A percentile compares a stretch with the other conserved stretches of the same genome.
These are phyloP conservation scores for Cladosporium velox DNA, from an alignment of 2,329 filamentous ascomycete species.

Conservation along the genomic window DNA sequence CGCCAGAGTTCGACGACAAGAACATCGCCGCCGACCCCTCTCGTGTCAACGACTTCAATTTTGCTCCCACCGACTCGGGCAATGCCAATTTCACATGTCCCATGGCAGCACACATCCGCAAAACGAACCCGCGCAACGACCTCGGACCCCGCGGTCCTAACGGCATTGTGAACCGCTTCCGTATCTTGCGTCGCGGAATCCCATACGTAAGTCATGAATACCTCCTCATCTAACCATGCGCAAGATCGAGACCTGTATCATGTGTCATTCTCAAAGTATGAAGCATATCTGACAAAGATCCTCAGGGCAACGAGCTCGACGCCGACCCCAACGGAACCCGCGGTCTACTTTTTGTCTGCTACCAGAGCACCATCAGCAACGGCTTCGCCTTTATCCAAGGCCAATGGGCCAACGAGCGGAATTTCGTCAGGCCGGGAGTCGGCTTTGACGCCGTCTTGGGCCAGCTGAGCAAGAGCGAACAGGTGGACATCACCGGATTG, in stretches of 20 bases:
- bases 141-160: slow-evolving; percentile 21
- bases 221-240: background rate
- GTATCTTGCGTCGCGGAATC: slow-evolving; percentile 51
- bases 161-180: slow-evolving; percentile 30
- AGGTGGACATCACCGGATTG: slow-evolving; percentile 32
- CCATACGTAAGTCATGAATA: slow-evolving; percentile 33
- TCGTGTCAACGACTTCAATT: slow-evolving; percentile 43
- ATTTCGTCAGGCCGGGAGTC: slow-evolving; percentile 32
- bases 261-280: background rate
- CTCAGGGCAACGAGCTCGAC: slow-evolving; percentile 36
- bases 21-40: slow-evolving; percentile 35
- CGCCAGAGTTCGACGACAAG: slow-evolving; percentile 35
- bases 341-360: slow-evolving; percentile 50
- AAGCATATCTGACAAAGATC: background rate
- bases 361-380: slow-evolving; percentile 46
- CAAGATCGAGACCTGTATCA: background rate
- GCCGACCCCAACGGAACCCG: slow-evolving; percentile 40
- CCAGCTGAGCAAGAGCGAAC: slow-evolving; percentile 28
- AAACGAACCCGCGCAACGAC: slow-evolving; percentile 49
- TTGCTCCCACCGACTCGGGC: slow-evolving; percentile 25
- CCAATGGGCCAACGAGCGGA: slow-evolving; percentile 31
- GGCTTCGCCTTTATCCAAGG: slow-evolving; percentile 47
- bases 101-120: slow-evolving; percentile 51
- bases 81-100: slow-evolving; percentile 43
- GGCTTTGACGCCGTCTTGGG: slow-evolving; percentile 45